Evolutionary conservation across 176 grass and related monocot genomes (phyloP), one percentile per base, ranked within the genome.

Genomic region (Oryza rufipogon): DNA sequence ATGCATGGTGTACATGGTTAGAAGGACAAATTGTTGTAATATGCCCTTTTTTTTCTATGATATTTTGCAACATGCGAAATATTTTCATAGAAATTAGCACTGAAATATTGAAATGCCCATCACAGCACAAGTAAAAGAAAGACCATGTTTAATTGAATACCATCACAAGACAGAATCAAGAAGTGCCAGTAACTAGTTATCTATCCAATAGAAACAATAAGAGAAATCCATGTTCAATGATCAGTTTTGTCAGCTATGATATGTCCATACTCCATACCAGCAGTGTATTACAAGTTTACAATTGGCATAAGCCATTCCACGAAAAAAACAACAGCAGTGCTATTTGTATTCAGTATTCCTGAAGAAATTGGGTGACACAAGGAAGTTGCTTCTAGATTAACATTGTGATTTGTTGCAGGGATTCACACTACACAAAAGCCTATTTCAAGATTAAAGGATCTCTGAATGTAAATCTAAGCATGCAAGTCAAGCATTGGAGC

Each of bases 401-500:
- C 7, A 61, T 41, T 14, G 70, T 63, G 41, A 39, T 80, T 72
- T 71, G 36, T 75, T 78, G 42, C 39, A 45, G 54, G 20, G 71
- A 44, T 77, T 39, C 69, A 66, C 19, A 2, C 80, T 30, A 70
- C 42, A 41, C 10, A 76, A 34, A 2, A 68, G 28, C 41, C 14
- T 68, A 66, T 80, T 80, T 68, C 77, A 86, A 64, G 60, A 69
- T 74, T 25, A 49, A 80, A 78, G 3, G 75, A 78, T 28, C 46
- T 88, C 8, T 19, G 14, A 67, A 64, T 84, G 79, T 54, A 83
- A 76, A 47, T 16, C 51, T 64, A 89, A 78, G 23, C 56, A 23
- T 89, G 64, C 63, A 77, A 17, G 78, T 90, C 74, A 88, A 46
- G 46, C 44, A 79, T 30, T 66, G 26, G 85, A 66, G 73, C 58